Conservation (phyloP, 768 basidiomycete species). For the Pleurotus ostreatus region DNA sequence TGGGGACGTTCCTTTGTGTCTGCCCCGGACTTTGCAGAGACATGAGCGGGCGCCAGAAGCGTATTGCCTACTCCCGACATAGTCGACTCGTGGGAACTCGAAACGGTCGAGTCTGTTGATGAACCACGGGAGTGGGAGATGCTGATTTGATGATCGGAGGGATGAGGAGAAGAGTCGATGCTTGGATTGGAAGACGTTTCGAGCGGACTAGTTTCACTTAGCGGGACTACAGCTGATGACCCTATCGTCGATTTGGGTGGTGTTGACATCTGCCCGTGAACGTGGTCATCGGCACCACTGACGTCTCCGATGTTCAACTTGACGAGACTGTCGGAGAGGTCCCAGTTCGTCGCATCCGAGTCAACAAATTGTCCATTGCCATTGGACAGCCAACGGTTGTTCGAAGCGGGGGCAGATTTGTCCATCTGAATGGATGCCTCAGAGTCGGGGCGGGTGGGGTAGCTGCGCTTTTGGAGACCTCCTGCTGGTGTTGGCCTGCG, state of each 20-base stretch:
- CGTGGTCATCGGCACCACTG: conserved; percentile 39
- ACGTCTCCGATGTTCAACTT: conserved; percentile 65
- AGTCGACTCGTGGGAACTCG: conserved; percentile 53
- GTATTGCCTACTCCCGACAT: conserved; percentile 52
- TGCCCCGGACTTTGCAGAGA: conserved; percentile 47
- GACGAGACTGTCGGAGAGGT: conserved; percentile 68
- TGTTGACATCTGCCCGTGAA: conserved; percentile 53
- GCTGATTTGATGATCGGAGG: conserved; percentile 61
- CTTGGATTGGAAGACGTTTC: conserved; percentile 72
- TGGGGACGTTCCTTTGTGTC: conserved; percentile 77
- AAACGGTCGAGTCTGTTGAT: conserved; percentile 71
- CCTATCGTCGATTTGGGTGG: conserved; percentile 63
- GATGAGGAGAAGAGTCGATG: conserved; percentile 68
- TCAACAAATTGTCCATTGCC: conserved; percentile 62
- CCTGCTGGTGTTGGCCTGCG: conserved; percentile 25
- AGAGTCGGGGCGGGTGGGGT: conserved; percentile 36
- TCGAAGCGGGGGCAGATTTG: conserved; percentile 32
- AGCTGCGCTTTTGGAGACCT: conserved; percentile 33
- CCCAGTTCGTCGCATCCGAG: conserved; percentile 57
- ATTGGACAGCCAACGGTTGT: conserved; percentile 63
- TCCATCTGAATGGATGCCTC: conserved; percentile 15
- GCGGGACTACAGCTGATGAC: conserved; percentile 47
- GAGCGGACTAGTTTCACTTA: conserved; percentile 65
- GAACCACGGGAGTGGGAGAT: conserved; percentile 79
- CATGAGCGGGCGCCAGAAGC: conserved; percentile 45